Percentiles rank a stretch among this genome's conserved stretches.
Conservation (phyloP, 2,329 filamentous ascomycete genomes). For the Verticillium longisporum region DNA sequence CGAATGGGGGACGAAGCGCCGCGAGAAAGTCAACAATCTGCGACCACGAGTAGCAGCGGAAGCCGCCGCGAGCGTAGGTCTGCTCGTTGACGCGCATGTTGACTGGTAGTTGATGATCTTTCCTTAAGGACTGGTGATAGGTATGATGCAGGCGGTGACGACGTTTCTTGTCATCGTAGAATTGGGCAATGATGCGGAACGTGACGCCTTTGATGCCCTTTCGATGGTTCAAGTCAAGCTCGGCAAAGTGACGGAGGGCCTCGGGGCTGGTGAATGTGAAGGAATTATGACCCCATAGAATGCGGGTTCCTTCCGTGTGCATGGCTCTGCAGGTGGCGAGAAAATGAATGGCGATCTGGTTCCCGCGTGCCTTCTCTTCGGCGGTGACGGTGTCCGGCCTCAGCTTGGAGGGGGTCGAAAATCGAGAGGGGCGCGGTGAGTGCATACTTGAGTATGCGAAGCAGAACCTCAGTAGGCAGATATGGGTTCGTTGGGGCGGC, state of each 20-base stretch:
- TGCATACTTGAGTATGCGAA: slow-evolving; percentile 44
- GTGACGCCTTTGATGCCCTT: slow-evolving; percentile 37
- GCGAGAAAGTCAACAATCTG: slow-evolving; percentile 46
- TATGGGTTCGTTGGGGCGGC: slow-evolving; percentile 23
- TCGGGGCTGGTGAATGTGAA: slow-evolving; percentile 49
- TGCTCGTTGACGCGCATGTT: slow-evolving; percentile 35
- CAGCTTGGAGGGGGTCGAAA: slow-evolving; percentile 42
- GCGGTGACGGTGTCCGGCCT: slow-evolving; percentile 35
- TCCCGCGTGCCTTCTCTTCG: slow-evolving; percentile 33
- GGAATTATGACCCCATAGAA: slow-evolving; percentile 44
- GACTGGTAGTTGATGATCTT: slow-evolving; percentile 32
- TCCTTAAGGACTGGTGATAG: slow-evolving; percentile 35
- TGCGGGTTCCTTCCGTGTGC: slow-evolving; percentile 38
- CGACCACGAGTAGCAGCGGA: slow-evolving; percentile 48
- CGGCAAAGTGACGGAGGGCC: slow-evolving; percentile 40
- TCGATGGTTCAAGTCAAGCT: slow-evolving; percentile 35
- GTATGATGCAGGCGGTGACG: slow-evolving; percentile 25
- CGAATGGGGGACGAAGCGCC: slow-evolving; percentile 43
- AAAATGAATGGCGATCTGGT: slow-evolving; percentile 46
- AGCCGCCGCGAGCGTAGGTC: slow-evolving; percentile 41
- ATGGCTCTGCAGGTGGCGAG: slow-evolving; percentile 45
- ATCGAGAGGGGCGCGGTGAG: slow-evolving; percentile 42
- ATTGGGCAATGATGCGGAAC: slow-evolving; percentile 46
- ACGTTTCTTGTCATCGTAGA: slow-evolving; percentile 39
- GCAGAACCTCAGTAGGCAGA: slow-evolving; percentile 45